phyloP scores from a whole-genome alignment of 2,329 filamentous ascomycete genomes.

The Fusarium ambrosium region DNA sequence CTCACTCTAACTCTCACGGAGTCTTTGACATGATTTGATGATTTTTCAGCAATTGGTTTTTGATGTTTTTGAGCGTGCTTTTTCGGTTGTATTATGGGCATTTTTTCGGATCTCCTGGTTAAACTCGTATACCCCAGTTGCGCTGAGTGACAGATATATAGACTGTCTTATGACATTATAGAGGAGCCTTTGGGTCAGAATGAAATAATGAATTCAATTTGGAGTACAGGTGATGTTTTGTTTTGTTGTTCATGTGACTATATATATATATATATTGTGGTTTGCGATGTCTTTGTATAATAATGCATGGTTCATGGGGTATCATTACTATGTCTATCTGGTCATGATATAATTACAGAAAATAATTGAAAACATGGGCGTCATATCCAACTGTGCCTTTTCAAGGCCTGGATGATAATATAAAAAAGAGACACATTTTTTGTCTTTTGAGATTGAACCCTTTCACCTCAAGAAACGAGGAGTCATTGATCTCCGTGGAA shows the following conservation, averaged over 20 bases:
- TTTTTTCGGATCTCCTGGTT: constrained; percentile 41
- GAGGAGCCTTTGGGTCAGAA: constrained; percentile 24
- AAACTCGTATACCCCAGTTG: constrained; percentile 45
- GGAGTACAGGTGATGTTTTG: background rate
- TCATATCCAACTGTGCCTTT: constrained; percentile 20
- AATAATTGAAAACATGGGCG: constrained; percentile 20
- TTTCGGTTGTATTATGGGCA: constrained; percentile 36
- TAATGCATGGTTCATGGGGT: constrained; percentile 16
- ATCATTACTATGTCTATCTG: constrained; percentile 21
- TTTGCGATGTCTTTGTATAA: background rate
- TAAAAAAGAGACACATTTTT: background rate
- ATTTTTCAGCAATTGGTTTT: constrained; percentile 40
- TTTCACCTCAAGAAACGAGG: constrained; percentile 4
- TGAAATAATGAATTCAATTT: constrained; percentile 10
- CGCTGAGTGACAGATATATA: constrained; percentile 32
- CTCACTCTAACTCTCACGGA: background rate
- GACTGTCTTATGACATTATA: constrained; percentile 40
- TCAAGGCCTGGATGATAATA: background rate
- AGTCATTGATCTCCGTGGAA: constrained; percentile 5
- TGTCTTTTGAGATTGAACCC: background rate
- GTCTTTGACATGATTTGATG: constrained; percentile 30
- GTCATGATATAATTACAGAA: constrained; percentile 12
- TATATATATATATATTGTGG: background rate
- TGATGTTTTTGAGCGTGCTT: constrained; percentile 44
- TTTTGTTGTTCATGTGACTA: too few species aligned